phyloP scores from a whole-genome alignment of 768 basidiomycete species.

The Ramaria rubella region DNA sequence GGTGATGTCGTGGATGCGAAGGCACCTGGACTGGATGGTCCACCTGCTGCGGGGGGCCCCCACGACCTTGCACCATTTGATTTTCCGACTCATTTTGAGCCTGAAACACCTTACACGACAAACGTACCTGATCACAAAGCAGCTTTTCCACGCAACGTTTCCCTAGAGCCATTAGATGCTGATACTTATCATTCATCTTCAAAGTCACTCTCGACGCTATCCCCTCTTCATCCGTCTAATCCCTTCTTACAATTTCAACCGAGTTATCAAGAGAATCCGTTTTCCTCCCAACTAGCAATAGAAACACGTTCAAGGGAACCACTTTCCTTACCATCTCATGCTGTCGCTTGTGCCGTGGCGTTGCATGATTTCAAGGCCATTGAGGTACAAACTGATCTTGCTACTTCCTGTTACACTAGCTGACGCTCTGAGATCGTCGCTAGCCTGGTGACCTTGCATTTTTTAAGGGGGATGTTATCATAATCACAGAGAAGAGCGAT shows the following conservation, averaged over 20 bases:
- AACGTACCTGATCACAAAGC: too few relatives aligned
- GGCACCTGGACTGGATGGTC: neutral
- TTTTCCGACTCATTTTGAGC: conserved; percentile 41
- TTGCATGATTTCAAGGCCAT: conserved; percentile 67
- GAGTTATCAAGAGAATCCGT: conserved; percentile 1
- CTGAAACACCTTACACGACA: conserved; percentile 27
- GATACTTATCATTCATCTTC: neutral
- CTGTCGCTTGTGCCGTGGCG: conserved; percentile 45
- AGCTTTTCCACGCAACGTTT: neutral
- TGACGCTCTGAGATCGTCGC: conserved; percentile 8
- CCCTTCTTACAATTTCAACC: neutral
- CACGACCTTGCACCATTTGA: neutral
- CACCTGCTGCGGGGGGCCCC: neutral
- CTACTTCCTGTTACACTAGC: neutral
- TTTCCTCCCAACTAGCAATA: neutral
- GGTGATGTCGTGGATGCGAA: conserved; percentile 12
- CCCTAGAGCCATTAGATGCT: neutral
- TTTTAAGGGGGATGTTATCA: conserved; percentile 67
- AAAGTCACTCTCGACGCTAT: conserved; percentile 17
- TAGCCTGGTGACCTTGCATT: conserved; percentile 73
- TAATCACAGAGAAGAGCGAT: conserved; percentile 59
- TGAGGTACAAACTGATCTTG: conserved; percentile 42
- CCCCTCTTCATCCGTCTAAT: conserved; percentile 10
- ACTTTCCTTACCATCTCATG: neutral
- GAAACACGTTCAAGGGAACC: neutral